Percentiles rank a stretch among this genome's conserved stretches.
phyloP scores from a whole-genome alignment of 495 filamentous ascomycete genomes.

The Penicillium roqueforti region DNA sequence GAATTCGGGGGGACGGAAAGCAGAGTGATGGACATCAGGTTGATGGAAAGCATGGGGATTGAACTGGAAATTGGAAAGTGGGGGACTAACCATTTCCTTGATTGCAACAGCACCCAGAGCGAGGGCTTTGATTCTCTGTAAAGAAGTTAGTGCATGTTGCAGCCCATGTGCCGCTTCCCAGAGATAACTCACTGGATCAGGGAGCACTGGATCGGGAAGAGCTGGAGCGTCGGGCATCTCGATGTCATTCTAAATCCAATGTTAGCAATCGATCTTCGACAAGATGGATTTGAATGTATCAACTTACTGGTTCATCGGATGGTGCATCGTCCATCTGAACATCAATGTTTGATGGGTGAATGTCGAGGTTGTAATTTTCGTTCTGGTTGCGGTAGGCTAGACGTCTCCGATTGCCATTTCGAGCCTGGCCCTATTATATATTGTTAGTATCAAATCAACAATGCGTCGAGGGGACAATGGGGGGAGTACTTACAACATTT shows the following conservation, averaged over 20 bases:
- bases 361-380: too few relatives aligned
- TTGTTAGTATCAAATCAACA: background rate
- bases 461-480: background rate
- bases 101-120: background rate
- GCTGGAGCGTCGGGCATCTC: slow-evolving; percentile 14
- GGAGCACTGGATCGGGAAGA: background rate
- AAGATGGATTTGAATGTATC: background rate
- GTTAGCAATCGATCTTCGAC: background rate
- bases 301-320: slow-evolving; percentile 4
- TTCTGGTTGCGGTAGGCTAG: too few relatives aligned
- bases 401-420: background rate
- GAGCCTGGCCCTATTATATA: background rate
- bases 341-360: too few relatives aligned
- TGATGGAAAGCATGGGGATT: background rate
- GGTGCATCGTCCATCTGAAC: background rate
- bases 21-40: background rate
- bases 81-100: background rate
- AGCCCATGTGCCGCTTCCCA: background rate
- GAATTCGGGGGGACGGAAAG: background rate
- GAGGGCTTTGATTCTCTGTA: background rate
- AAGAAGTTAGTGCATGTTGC: background rate
- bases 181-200: background rate
- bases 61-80: background rate
- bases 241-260: slow-evolving; percentile 1
- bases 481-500: background rate